Evolutionary conservation across 1,284 basidiomycete species (phyloP).

Genomic region (Sporisorium reilianum): DNA sequence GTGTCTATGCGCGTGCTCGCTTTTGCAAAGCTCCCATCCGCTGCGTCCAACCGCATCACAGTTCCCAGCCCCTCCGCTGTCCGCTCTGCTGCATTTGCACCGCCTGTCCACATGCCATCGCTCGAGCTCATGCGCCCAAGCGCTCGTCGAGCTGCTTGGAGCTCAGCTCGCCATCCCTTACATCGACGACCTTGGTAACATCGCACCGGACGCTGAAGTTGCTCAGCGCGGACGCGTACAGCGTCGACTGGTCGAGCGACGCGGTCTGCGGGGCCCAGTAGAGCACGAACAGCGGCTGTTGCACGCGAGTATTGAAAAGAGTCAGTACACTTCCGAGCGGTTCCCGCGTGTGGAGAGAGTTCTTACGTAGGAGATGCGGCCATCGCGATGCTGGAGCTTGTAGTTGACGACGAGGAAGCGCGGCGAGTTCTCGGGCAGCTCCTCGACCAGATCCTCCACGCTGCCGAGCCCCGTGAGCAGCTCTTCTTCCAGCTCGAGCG

Average conservation of each 20-base stretch:
- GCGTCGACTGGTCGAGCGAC: constrained; percentile 61
- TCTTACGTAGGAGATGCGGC: constrained; percentile 79
- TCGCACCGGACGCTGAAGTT: constrained; percentile 59
- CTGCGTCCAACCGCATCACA: too few species aligned
- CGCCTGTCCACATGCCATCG: too few species aligned
- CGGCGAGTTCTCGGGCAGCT: constrained; percentile 89
- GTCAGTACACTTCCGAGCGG: too few species aligned
- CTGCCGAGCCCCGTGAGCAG: constrained; percentile 26
- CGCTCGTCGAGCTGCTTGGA: constrained; percentile 41
- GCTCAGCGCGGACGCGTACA: constrained; percentile 66
- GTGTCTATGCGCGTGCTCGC: too few species aligned
- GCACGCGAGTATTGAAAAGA: too few species aligned
- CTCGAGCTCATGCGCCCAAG: constrained; percentile 48
- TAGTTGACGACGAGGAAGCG: constrained; percentile 88
- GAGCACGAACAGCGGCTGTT: constrained; percentile 30
- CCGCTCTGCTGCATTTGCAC: too few species aligned
- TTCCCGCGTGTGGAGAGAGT: too few species aligned
- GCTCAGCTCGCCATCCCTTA: constrained; percentile 57
- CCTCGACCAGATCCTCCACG: constrained; percentile 70
- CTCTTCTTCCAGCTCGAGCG: constrained; percentile 62
- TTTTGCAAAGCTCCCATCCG: too few species aligned
- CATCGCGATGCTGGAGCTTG: constrained; percentile 83
- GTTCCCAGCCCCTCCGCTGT: too few species aligned
- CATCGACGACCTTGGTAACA: constrained; percentile 63
- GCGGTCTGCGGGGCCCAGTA: constrained; percentile 65